Evolutionary conservation across 768 basidiomycete genomes (phyloP).

Genomic region (Macrolepiota fuliginosa): DNA sequence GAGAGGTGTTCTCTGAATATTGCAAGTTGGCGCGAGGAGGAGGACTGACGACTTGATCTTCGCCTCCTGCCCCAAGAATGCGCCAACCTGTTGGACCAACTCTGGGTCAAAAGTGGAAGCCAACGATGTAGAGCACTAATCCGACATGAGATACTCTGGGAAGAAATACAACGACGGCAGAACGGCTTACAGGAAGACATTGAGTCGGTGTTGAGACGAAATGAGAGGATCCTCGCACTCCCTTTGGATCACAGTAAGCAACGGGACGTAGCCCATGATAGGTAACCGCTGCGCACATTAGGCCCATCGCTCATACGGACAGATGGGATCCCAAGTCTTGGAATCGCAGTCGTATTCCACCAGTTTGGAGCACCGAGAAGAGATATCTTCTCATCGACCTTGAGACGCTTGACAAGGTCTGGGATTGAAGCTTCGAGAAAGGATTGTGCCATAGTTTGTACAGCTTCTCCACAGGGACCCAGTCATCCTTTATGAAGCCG

Average conservation of each 20-base stretch:
- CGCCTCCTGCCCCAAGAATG: slow-evolving; percentile 61
- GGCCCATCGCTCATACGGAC: slow-evolving; percentile 75
- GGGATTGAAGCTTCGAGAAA: slow-evolving; percentile 56
- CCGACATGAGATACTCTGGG: slow-evolving; percentile 3
- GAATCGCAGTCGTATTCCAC: slow-evolving; percentile 65
- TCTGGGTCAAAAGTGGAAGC: slow-evolving; percentile 69
- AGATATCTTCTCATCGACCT: slow-evolving; percentile 60
- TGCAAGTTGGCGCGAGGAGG: slow-evolving; percentile 72
- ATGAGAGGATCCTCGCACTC: slow-evolving; percentile 65
- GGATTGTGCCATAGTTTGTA: slow-evolving; percentile 28
- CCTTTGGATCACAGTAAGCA: slow-evolving; percentile 30
- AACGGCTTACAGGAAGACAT: slow-evolving; percentile 53
- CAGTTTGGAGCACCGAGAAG: slow-evolving; percentile 65
- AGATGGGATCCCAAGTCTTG: slow-evolving; percentile 59
- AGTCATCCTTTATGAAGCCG: not conserved
- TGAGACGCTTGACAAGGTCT: slow-evolving; percentile 50
- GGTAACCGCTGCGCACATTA: slow-evolving; percentile 35
- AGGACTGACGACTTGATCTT: slow-evolving; percentile 64
- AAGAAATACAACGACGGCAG: slow-evolving; percentile 2
- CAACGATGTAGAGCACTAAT: slow-evolving; percentile 65
- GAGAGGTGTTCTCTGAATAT: slow-evolving; percentile 65
- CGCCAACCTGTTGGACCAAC: slow-evolving; percentile 51
- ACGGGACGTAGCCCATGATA: not conserved
- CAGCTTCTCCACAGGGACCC: not conserved
- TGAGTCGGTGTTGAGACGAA: slow-evolving; percentile 64